Evolutionary conservation across 2,329 filamentous ascomycete genomes (phyloP), one percentile per base, ranked within the genome.

Genomic region (Alternaria gaisen): DNA sequence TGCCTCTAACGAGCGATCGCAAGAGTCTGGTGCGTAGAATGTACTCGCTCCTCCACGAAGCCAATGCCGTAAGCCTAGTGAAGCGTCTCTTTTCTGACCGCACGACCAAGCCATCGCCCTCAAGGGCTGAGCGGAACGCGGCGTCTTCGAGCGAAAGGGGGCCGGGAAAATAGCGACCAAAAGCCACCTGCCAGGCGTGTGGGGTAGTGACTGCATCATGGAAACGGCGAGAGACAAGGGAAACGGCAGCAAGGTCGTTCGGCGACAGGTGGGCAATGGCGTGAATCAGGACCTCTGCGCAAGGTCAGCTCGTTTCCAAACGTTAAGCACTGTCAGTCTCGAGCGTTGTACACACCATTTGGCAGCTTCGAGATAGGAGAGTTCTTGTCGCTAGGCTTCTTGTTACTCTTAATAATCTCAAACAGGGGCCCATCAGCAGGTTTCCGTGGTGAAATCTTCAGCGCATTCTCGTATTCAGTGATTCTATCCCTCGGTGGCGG

Each of bases 11-110:
- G 58, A 98, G 83, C 63, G 92, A 95, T 44, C 93, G 88, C 53
- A 98, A 82, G 53, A 98, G 85, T 47, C 92, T 87, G 2, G 93
- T 97, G 47, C 95, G 87, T 58, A 97, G 81, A 48, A 98, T 90
- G 73, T 98, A 99, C 78, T 99, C 95, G 79, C 92, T 97, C 69
- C 94, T 88, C 94, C 95, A 98, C 9, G 94, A 95, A n/a, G 93
- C 91, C 63, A 94, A 81, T 4, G 89, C 85, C 10, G 92, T 96
- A 56, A 99, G 84, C 43, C 94, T 88, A 16, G 91, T 88, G 73
- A 98, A 99, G 66, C 88, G 87, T 44, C 93, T 91, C 69, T 87
- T 87, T 73, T 95, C 91, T 1, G 91, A 90, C 28, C 87, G 86
- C 44, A 93, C 82, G 40, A 64, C 65, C 20, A 80, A 76, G n/a